Evolutionary conservation across 176 grass and related monocot species (phyloP).

Genomic region (Tillandsia leiboldiana): DNA sequence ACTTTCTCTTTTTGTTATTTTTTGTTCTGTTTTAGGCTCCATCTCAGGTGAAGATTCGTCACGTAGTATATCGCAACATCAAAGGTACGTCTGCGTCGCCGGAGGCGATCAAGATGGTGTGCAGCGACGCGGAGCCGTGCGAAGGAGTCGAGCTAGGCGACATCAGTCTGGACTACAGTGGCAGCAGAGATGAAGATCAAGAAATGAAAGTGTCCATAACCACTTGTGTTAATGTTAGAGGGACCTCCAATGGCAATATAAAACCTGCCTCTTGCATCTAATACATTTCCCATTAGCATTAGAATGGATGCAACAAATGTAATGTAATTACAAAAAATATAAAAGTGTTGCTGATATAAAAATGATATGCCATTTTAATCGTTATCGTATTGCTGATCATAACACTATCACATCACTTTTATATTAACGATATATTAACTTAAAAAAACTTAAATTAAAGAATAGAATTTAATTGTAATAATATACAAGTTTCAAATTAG

Average conservation of each 20-base stretch:
- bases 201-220: slow-evolving; percentile 7
- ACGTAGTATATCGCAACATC: slow-evolving; percentile 52
- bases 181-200: slow-evolving; percentile 11
- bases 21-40: slow-evolving; percentile 5
- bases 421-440: no score
- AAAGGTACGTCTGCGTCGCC: slow-evolving; percentile 44
- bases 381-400: no score
- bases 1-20: not conserved
- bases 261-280: slow-evolving; percentile 5
- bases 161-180: slow-evolving; percentile 40
- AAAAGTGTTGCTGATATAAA: no score
- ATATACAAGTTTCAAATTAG: no score
- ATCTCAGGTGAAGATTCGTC: slow-evolving; percentile 36
- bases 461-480: no score
- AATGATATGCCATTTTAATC: no score
- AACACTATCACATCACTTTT: no score
- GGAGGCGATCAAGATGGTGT: slow-evolving; percentile 41
- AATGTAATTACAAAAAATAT: no score
- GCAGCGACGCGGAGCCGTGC: slow-evolving; percentile 41
- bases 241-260: slow-evolving; percentile 19
- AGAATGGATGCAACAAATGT: no score
- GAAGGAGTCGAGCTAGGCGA: slow-evolving; percentile 44
- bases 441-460: no score
- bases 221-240: slow-evolving; percentile 16
- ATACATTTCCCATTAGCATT: not conserved